Evolutionary conservation across 169 alveolate genomes (phyloP), one percentile per base, ranked within the genome.

Genomic region (Plasmodium gaboni): DNA sequence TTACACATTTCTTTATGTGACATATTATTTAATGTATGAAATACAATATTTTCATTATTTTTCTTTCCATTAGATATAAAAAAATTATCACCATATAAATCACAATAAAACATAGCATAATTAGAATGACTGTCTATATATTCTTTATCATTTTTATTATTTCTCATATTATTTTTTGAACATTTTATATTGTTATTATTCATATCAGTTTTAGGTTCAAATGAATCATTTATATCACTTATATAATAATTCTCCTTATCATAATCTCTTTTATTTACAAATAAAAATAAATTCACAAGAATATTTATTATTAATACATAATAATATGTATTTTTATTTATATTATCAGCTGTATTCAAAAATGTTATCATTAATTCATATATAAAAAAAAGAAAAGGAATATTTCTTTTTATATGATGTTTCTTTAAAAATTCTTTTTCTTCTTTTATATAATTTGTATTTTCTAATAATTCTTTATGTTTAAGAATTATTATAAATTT

Each of bases 301-400:
- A 83, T 83, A 22, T 67, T 83, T 2, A 63, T 38, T 7, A 83
- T 55, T 10, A 83, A 46, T 48, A 83, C 15, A 53, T 83, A 83
- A 28, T 44, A 83, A 1, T 68, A 32, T 0, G 85, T 6, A 28
- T 55, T 83, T 55, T 68, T 67, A 9, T 48, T 83, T 71, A 83
- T 28, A 9, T 83, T 61, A 0, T 3, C 19, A 0, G 91, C 55
- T 1, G 91, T 46, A 0, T 42, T 50, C 7, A 83, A 17, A 28
- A 83, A 68, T 0, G 91, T 68, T 22, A 57, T n/a, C 64, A 83
- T 46, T 0, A 38, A 15, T 55, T 83, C 91, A 28, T 68, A 57
- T n/a, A 83, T 26, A 71, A 83, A 83, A 57, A 83, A 83, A 60
- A 83, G 85, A 5, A 83, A 67, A 46, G 91, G 91, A 1, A 32